phyloP scores from a whole-genome alignment of 441 rosid genomes.

The Flueggea neowawraea region DNA sequence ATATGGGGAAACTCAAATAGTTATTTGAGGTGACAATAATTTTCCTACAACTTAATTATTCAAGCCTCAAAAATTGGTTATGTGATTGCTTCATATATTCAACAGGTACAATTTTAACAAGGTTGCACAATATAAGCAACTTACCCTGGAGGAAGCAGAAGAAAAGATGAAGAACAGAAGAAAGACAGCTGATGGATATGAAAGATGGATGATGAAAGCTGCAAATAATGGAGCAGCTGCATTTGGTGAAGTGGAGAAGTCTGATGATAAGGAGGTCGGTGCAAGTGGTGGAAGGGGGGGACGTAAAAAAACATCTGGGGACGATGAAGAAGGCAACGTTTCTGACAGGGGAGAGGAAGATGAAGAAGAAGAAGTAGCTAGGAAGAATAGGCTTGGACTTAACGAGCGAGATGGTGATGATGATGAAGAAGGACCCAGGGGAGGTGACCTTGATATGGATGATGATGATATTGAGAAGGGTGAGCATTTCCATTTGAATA shows the following conservation, averaged over 20 bases:
- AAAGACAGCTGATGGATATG: slow-evolving; percentile 95
- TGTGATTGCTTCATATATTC: slow-evolving; percentile 10
- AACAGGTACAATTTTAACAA: slow-evolving; percentile 91
- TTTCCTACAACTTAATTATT: not conserved
- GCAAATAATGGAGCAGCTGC: slow-evolving; percentile 88
- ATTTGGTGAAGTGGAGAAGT: slow-evolving; percentile 76
- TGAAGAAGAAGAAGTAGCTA: slow-evolving; percentile 85
- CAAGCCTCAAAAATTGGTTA: not conserved
- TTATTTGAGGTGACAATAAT: not conserved
- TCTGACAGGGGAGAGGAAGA: slow-evolving; percentile 95
- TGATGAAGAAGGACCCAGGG: slow-evolving; percentile 94
- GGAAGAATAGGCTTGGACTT: slow-evolving; percentile 86
- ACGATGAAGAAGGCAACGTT: slow-evolving; percentile 76
- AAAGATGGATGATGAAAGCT: slow-evolving; percentile 99
- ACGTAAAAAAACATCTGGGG: slow-evolving; percentile 63
- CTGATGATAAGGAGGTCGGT: slow-evolving; percentile 66
- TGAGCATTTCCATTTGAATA: slow-evolving; percentile 22
- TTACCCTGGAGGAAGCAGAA: slow-evolving; percentile 96
- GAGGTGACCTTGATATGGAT: slow-evolving; percentile 89
- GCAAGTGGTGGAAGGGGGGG: slow-evolving; percentile 66
- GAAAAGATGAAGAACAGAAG: slow-evolving; percentile 96
- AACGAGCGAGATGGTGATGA: slow-evolving; percentile 65
- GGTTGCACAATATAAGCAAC: slow-evolving; percentile 94
- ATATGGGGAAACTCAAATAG: not conserved
- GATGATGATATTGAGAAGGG: slow-evolving; percentile 98